Percentiles rank a stretch among this genome's conserved stretches.
These are phyloP conservation scores for Gonium pectorale DNA, from an alignment of 139 green algal species.

Conservation along the genomic window DNA sequence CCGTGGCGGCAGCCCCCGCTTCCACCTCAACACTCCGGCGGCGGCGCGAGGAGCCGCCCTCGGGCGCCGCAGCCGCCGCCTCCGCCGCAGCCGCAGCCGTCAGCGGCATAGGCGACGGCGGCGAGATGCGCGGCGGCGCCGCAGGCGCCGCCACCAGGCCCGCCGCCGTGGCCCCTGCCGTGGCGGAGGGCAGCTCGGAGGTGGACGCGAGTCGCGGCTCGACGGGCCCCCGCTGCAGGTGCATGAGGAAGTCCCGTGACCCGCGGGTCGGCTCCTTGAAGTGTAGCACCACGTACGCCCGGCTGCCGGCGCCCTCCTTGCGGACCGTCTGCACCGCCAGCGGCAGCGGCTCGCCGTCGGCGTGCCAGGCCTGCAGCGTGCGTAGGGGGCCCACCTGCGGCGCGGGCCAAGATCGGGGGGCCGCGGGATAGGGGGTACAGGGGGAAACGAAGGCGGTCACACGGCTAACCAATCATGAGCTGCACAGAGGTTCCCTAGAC, in stretches of 20 bases:
- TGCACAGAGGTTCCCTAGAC: too few relatives aligned
- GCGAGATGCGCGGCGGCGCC: background rate
- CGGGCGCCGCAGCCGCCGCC: too few relatives aligned
- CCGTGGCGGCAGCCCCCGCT: too few relatives aligned
- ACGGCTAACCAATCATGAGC: too few relatives aligned
- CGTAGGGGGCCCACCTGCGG: background rate
- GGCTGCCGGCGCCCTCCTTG: conserved; percentile 34
- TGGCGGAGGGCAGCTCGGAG: background rate
- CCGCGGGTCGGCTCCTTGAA: conserved; percentile 41
- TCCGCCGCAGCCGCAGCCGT: background rate
- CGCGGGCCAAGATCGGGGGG: too few relatives aligned
- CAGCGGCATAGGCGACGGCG: background rate
- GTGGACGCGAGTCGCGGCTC: conserved; percentile 1
- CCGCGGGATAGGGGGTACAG: too few relatives aligned
- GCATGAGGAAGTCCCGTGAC: conserved; percentile 14
- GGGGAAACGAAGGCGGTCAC: too few relatives aligned
- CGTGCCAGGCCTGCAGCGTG: background rate
- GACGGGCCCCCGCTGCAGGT: conserved; percentile 18
- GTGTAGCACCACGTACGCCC: conserved; percentile 16
- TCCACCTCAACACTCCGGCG: too few relatives aligned
- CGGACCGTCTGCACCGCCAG: conserved; percentile 32
- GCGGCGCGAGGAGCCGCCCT: too few relatives aligned
- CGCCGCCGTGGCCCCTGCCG: background rate
- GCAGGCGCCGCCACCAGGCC: background rate
- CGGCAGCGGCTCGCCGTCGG: conserved; percentile 24